Conservation (phyloP, 2,329 filamentous ascomycete species). For the Ascochyta koolunga region DNA sequence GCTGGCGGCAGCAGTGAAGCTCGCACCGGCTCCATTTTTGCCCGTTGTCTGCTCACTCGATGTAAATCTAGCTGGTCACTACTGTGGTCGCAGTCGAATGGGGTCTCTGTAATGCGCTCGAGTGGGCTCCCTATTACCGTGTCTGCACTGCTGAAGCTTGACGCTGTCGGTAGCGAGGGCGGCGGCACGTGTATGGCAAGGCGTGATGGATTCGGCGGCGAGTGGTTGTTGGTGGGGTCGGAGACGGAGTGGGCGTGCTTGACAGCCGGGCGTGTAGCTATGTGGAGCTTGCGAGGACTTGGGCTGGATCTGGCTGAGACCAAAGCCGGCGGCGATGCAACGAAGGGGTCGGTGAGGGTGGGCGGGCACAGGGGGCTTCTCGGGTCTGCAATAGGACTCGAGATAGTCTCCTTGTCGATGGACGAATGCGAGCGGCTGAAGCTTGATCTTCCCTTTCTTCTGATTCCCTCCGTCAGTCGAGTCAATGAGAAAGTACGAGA, state of each 20-base stretch:
- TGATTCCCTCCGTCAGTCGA: slow-evolving; percentile 37
- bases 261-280: background rate
- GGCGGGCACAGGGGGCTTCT: slow-evolving; percentile 25
- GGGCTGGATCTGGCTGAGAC: slow-evolving; percentile 3
- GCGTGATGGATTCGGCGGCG: slow-evolving; percentile 12
- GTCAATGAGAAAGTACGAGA: slow-evolving; percentile 35
- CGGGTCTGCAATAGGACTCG: slow-evolving; percentile 30
- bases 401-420: slow-evolving; percentile 33
- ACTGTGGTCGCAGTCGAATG: slow-evolving; percentile 21
- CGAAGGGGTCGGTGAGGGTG: slow-evolving; percentile 11
- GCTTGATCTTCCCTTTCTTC: slow-evolving; percentile 25
- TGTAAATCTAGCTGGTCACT: slow-evolving; percentile 13
- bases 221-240: slow-evolving; percentile 28
- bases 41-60: slow-evolving; percentile 7
- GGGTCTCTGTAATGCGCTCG: slow-evolving; percentile 35
- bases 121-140: slow-evolving; percentile 27
- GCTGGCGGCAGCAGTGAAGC: slow-evolving; percentile 34
- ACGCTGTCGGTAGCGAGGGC: slow-evolving; percentile 16
- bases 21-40: slow-evolving; percentile 39
- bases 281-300: background rate
- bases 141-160: slow-evolving; percentile 23
- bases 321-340: slow-evolving; percentile 13
- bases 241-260: slow-evolving; percentile 29
- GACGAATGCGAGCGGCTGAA: slow-evolving; percentile 22
- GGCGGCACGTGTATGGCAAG: slow-evolving; percentile 13